phyloP scores from a whole-genome alignment of 2,329 filamentous ascomycete species.

The Zasmidium cellare region DNA sequence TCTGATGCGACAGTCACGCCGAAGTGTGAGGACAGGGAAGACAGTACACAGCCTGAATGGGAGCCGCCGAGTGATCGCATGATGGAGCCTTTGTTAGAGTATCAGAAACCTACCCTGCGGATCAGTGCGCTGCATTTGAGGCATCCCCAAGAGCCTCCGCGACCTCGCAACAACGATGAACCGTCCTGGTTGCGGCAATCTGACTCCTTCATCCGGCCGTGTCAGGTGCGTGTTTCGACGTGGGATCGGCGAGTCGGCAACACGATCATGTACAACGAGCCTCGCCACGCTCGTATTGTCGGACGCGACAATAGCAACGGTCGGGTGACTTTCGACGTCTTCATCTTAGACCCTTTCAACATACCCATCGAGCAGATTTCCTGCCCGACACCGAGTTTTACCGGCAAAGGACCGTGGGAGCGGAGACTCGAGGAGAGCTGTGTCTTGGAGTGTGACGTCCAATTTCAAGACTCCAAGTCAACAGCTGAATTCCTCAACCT shows the following conservation, averaged over 20 bases:
- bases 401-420: slow-evolving; percentile 22
- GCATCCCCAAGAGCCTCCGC: neutral
- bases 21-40: neutral
- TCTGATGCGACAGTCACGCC: neutral
- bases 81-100: neutral
- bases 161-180: slow-evolving; percentile 2
- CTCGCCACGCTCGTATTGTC: slow-evolving; percentile 17
- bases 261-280: neutral
- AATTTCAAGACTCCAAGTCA: slow-evolving; percentile 31
- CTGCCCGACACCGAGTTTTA: slow-evolving; percentile 1
- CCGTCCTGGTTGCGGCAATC: slow-evolving; percentile 27
- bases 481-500: slow-evolving; percentile 30
- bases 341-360: slow-evolving; percentile 25
- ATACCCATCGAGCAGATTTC: slow-evolving; percentile 25
- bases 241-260: neutral
- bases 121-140: slow-evolving; percentile 1
- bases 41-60: neutral
- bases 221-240: slow-evolving; percentile 25
- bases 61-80: neutral
- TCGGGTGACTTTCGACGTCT: slow-evolving; percentile 22
- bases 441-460: slow-evolving; percentile 29
- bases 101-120: neutral
- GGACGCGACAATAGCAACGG: slow-evolving; percentile 3
- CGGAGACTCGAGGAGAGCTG: slow-evolving; percentile 23
- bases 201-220: slow-evolving; percentile 17